Base-by-base conservation (phyloP, 495 filamentous ascomycete genomes). In the Hypoxylon fuscum region DNA sequence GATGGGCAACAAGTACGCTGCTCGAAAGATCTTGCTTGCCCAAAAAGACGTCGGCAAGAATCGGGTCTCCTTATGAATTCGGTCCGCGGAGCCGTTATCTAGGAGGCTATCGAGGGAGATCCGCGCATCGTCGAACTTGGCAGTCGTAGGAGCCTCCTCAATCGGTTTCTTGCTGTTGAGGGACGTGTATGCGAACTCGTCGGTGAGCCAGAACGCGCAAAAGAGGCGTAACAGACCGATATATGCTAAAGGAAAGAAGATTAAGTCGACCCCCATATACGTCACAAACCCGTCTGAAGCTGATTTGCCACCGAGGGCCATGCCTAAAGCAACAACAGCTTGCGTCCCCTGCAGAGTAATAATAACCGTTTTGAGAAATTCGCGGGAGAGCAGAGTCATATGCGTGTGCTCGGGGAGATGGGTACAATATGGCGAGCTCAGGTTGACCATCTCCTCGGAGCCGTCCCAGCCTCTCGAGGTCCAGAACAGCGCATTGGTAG, bases 401-500 rank as follows among this genome's bases (percentile, higher is more conserved):
- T 48, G 25, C 2, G 44, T 4, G 8, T 45, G 46, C 5, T 62
- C 47, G 6, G 70, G 68, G 8, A 66, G 21, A 29, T 44, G 51
- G 2, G 55, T 46, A 20, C 49, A 59, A 21, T 62, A 49, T 4
- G 50, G n/a, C 9, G 41, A 49, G 41, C 70, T 62, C 2, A 20
- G 37, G 10, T 44, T 34, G 12, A 67, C 54, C 62, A 76, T 71
- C 34, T 64, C 63, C 43, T 74, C 66, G 1, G 69, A 68, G 12
- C 73, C 69, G 49, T 74, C 69, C 71, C 69, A 76, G 2, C 73
- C 69, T 12, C 47, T 17, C 7, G 17, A 25, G 8, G 71, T 74
- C 73, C 69, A 76, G 40, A 76, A 72, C 2, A 68, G 46, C 22
- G 66, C 67, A 42, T 75, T 74, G 1, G 63, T 62, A 1, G 69